These are phyloP conservation scores for Debaryomyces coudertii DNA, from an alignment of 1,139 yeast genomes.

Conservation along the genomic window DNA sequence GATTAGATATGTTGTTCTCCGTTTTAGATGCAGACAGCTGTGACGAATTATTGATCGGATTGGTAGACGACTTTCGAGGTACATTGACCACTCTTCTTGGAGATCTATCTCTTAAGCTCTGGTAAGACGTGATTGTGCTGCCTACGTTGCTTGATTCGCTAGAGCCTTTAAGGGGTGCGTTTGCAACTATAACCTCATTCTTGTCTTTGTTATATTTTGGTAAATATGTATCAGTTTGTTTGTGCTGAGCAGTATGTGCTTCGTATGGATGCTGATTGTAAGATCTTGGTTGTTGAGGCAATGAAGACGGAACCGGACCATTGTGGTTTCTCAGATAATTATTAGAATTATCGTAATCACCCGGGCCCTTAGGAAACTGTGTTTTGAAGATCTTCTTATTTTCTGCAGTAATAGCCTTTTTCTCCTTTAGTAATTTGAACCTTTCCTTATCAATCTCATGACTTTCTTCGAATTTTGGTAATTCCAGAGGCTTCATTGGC, in stretches of 20 bases:
- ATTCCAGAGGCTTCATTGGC: slow-evolving; percentile 56
- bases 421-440: slow-evolving; percentile 39
- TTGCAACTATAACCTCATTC: background rate
- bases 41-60: background rate
- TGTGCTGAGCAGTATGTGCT: background rate
- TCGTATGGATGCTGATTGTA: slow-evolving; percentile 3
- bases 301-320: background rate
- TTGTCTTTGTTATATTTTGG: background rate
- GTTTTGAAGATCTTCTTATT: background rate
- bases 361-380: slow-evolving; percentile 2
- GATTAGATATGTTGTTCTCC: background rate
- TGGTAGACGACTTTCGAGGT: background rate
- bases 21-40: background rate
- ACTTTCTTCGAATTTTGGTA: slow-evolving; percentile 78
- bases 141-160: background rate
- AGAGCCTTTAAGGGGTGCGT: background rate
- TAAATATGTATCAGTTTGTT: slow-evolving; percentile 4
- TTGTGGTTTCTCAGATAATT: background rate
- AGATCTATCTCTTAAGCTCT: slow-evolving; percentile 13
- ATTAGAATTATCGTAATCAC: slow-evolving; percentile 3
- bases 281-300: slow-evolving; percentile 6
- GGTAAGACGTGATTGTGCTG: slow-evolving; percentile 5
- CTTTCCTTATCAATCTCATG: slow-evolving; percentile 84
- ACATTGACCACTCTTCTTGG: slow-evolving; percentile 5
- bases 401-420: background rate